A percentile compares a stretch with the other conserved stretches of the same genome.
These are phyloP conservation scores for Fragosphaeria purpurea DNA, from an alignment of 2,329 filamentous ascomycete genomes.

Conservation along the genomic window DNA sequence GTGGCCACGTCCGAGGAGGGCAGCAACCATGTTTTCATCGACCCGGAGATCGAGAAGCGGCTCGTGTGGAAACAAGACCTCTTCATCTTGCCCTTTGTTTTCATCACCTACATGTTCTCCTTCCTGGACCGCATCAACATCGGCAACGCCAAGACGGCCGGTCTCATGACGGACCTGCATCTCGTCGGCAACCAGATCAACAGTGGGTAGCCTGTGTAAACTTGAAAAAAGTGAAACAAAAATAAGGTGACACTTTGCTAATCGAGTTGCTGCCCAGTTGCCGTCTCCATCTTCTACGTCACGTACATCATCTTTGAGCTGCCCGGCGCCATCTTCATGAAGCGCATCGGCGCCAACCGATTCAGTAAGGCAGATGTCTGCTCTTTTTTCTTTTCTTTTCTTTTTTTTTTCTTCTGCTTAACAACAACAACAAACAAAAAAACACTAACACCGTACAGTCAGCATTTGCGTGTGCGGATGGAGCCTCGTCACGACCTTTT, in stretches of 20 bases:
- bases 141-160: slow-evolving; percentile 6
- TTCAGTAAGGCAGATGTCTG: neutral
- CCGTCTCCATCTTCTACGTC: slow-evolving; percentile 6
- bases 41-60: slow-evolving; percentile 4
- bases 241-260: no score
- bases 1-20: neutral
- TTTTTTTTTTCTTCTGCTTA: neutral
- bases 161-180: slow-evolving; percentile 4
- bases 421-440: no score
- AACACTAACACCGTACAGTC: neutral
- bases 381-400: neutral
- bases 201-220: neutral
- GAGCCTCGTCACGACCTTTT: slow-evolving; percentile 46
- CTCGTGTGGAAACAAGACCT: slow-evolving; percentile 8
- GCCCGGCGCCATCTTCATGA: neutral
- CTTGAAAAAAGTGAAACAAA: no score
- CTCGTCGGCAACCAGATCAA: neutral
- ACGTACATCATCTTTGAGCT: slow-evolving; percentile 6
- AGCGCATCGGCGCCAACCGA: neutral
- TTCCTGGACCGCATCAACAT: slow-evolving; percentile 10
- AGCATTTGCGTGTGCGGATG: slow-evolving; percentile 24
- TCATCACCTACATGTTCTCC: slow-evolving; percentile 4
- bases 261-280: neutral
- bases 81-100: neutral
- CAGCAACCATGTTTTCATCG: slow-evolving; percentile 1